A percentile compares a stretch with the other conserved stretches of the same genome.
These are phyloP conservation scores for Diaporthe sp. DNA, from an alignment of 2,329 filamentous ascomycete genomes.

Conservation along the genomic window DNA sequence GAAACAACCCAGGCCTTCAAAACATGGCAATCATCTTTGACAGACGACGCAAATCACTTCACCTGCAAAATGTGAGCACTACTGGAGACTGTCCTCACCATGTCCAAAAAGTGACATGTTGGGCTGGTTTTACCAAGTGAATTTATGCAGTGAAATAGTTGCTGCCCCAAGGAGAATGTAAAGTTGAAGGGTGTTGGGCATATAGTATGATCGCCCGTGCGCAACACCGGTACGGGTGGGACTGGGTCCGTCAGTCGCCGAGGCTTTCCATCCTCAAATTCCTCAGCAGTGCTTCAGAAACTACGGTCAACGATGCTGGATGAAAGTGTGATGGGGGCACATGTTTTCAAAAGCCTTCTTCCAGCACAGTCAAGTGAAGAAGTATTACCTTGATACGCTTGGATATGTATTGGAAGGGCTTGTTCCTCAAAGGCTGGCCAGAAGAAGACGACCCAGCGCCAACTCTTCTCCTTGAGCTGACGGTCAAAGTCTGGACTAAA, in stretches of 20 bases:
- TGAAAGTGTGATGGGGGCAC: background rate
- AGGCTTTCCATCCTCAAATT: background rate
- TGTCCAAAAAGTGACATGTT: too few relatives aligned
- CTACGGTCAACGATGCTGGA: background rate
- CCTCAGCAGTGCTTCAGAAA: background rate
- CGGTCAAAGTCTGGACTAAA: background rate
- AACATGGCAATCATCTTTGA: too few relatives aligned
- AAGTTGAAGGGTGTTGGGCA: background rate
- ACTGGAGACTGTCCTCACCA: too few relatives aligned
- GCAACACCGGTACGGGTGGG: background rate
- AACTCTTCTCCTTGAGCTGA: background rate
- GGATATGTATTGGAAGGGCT: background rate
- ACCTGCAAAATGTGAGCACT: too few relatives aligned
- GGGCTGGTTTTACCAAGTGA: too few relatives aligned
- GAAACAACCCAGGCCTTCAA: too few relatives aligned
- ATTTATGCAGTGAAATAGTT: too few relatives aligned
- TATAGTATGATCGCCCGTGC: background rate
- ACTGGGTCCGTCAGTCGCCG: background rate
- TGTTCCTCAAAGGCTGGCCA: too few relatives aligned
- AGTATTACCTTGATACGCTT: background rate
- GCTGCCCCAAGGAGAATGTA: too few relatives aligned
- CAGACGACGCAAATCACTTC: too few relatives aligned
- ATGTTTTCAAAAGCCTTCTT: background rate
- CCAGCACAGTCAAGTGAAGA: background rate
- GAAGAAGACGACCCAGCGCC: background rate